phyloP scores from a whole-genome alignment of 2,329 filamentous ascomycete genomes.

The Hypoxylon sp. region DNA sequence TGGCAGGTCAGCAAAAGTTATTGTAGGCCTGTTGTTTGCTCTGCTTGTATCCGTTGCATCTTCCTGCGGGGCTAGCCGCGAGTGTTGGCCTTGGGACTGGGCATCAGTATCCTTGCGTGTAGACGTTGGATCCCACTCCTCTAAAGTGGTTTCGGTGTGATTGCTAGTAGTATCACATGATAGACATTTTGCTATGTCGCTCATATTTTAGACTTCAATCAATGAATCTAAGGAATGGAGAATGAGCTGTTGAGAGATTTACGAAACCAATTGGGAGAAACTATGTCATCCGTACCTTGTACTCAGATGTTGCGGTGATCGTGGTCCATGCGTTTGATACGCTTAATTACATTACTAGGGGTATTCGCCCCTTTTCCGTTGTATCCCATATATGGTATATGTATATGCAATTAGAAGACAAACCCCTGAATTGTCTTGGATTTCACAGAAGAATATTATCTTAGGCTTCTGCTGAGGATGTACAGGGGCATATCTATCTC shows the following conservation, averaged over 20 bases:
- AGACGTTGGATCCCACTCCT: not conserved
- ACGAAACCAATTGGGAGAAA: not conserved
- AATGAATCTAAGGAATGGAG: not conserved
- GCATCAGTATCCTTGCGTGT: not conserved
- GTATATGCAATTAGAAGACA: not conserved
- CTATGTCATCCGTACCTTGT: no score
- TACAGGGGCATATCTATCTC: no score
- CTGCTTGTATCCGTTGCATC: not conserved
- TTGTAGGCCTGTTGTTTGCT: not conserved
- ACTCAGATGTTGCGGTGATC: not conserved
- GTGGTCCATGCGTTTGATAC: not conserved
- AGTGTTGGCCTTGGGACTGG: not conserved
- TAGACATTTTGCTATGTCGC: not conserved
- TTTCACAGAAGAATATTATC: no score
- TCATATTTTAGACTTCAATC: not conserved
- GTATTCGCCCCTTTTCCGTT: no score
- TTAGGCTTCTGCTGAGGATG: no score
- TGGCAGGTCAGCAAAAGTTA: conserved; percentile 48
- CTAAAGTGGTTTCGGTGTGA: not conserved
- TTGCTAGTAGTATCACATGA: not conserved
- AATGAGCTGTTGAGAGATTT: not conserved
- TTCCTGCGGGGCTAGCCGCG: not conserved
- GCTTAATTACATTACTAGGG: not conserved
- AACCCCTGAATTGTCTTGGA: no score
- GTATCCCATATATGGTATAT: not conserved